A percentile compares a stretch with the other conserved stretches of the same genome.
phyloP scores from a whole-genome alignment of 331 rosid species.

The Telfairia occidentalis region DNA sequence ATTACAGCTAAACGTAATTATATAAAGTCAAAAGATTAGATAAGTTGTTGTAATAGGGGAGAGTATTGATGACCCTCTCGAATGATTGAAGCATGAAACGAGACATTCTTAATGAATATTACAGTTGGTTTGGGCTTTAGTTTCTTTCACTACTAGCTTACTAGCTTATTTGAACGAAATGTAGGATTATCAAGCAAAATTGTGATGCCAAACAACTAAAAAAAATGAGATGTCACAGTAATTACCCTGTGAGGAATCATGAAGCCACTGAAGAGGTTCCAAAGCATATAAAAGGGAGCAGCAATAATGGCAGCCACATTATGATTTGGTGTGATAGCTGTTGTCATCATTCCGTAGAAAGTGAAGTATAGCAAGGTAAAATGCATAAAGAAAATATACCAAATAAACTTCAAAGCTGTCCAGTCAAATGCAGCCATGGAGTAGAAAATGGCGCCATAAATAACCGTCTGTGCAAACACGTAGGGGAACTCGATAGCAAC shows the following conservation, averaged over 20 bases:
- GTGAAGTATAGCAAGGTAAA: constrained; percentile 94
- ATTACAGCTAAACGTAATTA: too few relatives aligned
- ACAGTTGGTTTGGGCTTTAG: background rate
- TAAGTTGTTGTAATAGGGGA: background rate
- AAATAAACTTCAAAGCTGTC: constrained; percentile 58
- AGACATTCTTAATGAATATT: background rate
- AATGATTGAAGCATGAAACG: background rate
- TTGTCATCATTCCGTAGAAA: constrained; percentile 98
- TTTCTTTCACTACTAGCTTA: background rate
- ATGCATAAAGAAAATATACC: constrained; percentile 92
- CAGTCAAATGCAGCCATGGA: constrained; percentile 80
- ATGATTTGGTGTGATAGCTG: constrained; percentile 95
- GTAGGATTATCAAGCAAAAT: background rate
- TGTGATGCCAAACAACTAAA: constrained; percentile 1
- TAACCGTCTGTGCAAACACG: constrained; percentile 71
- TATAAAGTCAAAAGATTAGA: background rate
- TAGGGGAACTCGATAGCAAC: constrained; percentile 91
- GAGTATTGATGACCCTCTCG: background rate
- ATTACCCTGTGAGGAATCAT: constrained; percentile 97
- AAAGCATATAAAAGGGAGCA: constrained; percentile 95
- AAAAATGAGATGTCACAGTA: constrained; percentile 8
- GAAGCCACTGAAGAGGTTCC: constrained; percentile 99
- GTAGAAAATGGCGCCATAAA: constrained; percentile 78
- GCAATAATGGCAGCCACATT: constrained; percentile 81
- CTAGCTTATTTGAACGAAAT: background rate